Percentiles rank a stretch among this genome's conserved stretches.
Conservation (phyloP, 345 rosid species). For the Erysimum cheiranthoides region DNA sequence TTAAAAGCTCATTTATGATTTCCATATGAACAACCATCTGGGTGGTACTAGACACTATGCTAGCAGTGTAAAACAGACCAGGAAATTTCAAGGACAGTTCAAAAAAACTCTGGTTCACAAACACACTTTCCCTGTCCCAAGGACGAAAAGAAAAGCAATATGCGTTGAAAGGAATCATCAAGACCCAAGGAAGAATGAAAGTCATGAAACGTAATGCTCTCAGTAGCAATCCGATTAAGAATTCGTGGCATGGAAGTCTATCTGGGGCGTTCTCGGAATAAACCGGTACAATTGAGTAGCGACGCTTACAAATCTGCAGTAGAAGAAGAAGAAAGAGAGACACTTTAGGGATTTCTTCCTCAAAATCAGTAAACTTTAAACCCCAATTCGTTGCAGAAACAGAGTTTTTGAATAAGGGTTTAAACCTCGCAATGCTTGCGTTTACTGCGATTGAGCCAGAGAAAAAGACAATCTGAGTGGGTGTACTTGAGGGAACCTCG, state of each 20-base stretch:
- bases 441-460: conserved; percentile 35
- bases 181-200: conserved; percentile 12
- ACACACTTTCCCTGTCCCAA: conserved; percentile 1
- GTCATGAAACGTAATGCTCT: conserved; percentile 16
- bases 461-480: conserved; percentile 32
- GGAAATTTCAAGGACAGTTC: background rate
- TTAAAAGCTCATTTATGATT: background rate
- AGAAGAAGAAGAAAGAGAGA: background rate
- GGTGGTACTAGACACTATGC: background rate
- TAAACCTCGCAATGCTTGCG: conserved; percentile 29
- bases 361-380: conserved; percentile 6
- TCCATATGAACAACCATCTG: background rate
- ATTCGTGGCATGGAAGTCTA: conserved; percentile 26
- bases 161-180: conserved; percentile 26
- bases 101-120: conserved; percentile 3
- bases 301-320: conserved; percentile 32
- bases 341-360: background rate
- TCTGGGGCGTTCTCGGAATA: conserved; percentile 35
- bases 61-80: conserved; percentile 8
- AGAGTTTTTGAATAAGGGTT: background rate
- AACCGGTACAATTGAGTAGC: conserved; percentile 30
- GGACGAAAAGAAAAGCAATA: background rate
- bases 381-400: background rate
- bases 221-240: conserved; percentile 12
- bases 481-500: conserved; percentile 38